phyloP scores from a whole-genome alignment of 352 stramenopile species.

The Elongisporangium undulatum region DNA sequence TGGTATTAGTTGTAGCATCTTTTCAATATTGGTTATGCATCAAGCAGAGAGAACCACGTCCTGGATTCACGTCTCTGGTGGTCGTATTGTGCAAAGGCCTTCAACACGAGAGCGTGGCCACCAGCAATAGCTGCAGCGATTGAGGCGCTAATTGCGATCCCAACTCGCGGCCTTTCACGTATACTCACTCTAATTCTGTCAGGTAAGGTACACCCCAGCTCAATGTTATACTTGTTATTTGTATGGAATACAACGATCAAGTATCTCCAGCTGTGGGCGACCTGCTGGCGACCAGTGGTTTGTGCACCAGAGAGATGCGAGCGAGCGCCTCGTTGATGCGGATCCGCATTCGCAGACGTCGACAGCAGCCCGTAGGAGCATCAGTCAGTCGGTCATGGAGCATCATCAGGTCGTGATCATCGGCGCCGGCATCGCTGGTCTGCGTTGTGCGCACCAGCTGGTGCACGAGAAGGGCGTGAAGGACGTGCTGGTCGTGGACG shows the following conservation, averaged over 20 bases:
- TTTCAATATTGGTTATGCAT: not conserved
- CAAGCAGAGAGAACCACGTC: not conserved
- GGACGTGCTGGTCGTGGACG: conserved; percentile 76
- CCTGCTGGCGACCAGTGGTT: conserved; percentile 23
- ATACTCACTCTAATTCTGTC: conserved; percentile 11
- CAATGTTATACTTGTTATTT: conserved; percentile 5
- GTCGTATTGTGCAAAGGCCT: not conserved
- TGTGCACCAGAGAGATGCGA: not conserved
- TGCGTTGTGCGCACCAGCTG: conserved; percentile 64
- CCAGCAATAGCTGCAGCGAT: not conserved
- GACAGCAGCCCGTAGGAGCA: not conserved
- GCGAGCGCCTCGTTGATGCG: not conserved
- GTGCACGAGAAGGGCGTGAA: conserved; percentile 43
- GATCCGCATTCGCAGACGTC: not conserved
- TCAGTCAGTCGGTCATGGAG: conserved; percentile 7
- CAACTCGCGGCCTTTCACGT: not conserved
- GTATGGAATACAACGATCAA: conserved; percentile 9
- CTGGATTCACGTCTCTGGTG: not conserved
- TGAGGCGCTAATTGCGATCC: too few species aligned
- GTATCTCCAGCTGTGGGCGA: not conserved
- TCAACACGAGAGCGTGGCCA: not conserved
- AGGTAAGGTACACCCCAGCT: not conserved
- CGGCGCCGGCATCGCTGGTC: conserved; percentile 55
- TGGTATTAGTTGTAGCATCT: not conserved
- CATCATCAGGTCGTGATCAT: conserved; percentile 70